Evolutionary conservation across 768 basidiomycete genomes (phyloP), one percentile per base, ranked within the genome.

Genomic region (Boletus edulis): DNA sequence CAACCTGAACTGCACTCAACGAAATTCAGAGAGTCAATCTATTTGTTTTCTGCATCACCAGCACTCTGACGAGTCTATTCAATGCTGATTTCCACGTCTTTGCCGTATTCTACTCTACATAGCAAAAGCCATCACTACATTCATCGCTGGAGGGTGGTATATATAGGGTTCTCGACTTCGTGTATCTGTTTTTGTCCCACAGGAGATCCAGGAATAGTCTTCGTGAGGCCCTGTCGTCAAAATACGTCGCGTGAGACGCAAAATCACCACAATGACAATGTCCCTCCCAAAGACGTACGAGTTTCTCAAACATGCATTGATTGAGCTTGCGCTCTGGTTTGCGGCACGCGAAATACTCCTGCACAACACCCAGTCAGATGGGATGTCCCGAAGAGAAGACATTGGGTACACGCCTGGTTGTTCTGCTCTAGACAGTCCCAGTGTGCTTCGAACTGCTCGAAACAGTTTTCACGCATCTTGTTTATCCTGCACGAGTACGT

Each of bases 351-450:
- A 87, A 87, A 72, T 90, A 94, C 75, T 94, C 87, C 94, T 97
- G 67, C 34, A 38, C 51, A 40, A 27, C 11, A 31, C 32, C 11
- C 20, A 20, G 45, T 57, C 15, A 43, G 22, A 17, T 5, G 18
- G 22, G 18, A 49, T n/a, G 9, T 10, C 11, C 49, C 24, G 7
- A 43, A 13, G 15, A 43, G 17, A 14, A 39, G 15, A n/a, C n/a
- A 31, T 24, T 42, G 51, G 27, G n/a, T 12, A 77, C 85, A 50
- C 54, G 88, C 95, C 75, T 98, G 96, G 77, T 99, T 99, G 73
- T 93, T 90, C 66, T 79, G 74, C 74, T 99, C 97, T 58, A 99
- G 73, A 72, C 97, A 99, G 51, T 86, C 80, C 94, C 94, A 98
- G 69, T 99, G 97, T 27, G 82, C 79, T 59, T 97, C 86, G 62